Conservation (phyloP, 2,329 filamentous ascomycete genomes). For the Monosporascus sp. region DNA sequence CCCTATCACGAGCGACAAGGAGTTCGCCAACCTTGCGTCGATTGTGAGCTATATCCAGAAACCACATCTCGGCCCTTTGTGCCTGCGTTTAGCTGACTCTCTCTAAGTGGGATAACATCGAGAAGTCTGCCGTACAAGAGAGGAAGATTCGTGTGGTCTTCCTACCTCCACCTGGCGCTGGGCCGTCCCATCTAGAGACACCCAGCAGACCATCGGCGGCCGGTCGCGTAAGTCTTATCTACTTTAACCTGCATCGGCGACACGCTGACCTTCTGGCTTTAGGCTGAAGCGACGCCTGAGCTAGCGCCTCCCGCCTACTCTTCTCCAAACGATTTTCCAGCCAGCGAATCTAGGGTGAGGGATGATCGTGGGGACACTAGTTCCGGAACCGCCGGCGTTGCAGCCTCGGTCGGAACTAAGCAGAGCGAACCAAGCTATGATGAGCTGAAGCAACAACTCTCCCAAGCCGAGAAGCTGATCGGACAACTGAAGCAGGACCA, state of each 20-base stretch:
- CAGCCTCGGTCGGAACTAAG: conserved; percentile 44
- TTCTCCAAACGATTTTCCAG: conserved; percentile 35
- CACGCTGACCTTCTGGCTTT: conserved; percentile 1
- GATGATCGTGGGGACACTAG: neutral
- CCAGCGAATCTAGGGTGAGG: conserved; percentile 29
- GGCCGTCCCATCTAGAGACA: conserved; percentile 27
- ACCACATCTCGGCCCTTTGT: conserved; percentile 11
- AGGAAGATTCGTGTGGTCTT: conserved; percentile 94
- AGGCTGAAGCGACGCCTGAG: conserved; percentile 40
- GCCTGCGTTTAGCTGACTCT: conserved; percentile 21
- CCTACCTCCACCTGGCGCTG: conserved; percentile 56
- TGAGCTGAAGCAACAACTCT: conserved; percentile 67
- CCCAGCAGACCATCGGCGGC: conserved; percentile 35
- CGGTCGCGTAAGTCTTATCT: conserved; percentile 35
- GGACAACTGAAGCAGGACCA: conserved; percentile 60
- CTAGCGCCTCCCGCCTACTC: conserved; percentile 38
- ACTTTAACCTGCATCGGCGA: conserved; percentile 2
- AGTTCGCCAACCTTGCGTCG: conserved; percentile 72
- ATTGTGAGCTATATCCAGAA: conserved; percentile 55
- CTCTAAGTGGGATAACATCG: conserved; percentile 68
- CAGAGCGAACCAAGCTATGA: conserved; percentile 39
- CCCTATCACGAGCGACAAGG: conserved; percentile 74
- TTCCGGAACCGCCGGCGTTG: conserved; percentile 25
- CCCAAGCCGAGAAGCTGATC: conserved; percentile 70
- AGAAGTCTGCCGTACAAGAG: conserved; percentile 78